Evolutionary conservation across 768 basidiomycete species (phyloP).

Genomic region (Kwoniella newhampshirensis): DNA sequence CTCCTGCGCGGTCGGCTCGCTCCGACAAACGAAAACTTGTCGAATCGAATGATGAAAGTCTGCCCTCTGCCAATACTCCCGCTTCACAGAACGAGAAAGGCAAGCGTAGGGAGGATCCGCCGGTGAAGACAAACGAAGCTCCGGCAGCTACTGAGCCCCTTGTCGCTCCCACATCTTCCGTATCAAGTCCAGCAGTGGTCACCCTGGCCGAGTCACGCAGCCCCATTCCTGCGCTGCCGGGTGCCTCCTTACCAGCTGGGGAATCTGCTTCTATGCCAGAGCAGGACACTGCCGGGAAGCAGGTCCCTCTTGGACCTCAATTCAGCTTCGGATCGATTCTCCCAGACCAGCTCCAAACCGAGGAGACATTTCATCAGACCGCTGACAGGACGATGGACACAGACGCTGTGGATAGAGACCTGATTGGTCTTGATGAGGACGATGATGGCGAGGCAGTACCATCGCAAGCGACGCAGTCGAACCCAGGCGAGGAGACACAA

Average conservation of each 20-base stretch:
- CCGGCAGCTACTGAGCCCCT: not conserved
- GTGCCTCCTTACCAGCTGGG: too few species aligned
- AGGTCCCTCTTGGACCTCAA: not conserved
- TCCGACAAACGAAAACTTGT: slow-evolving; percentile 7
- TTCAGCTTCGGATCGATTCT: not conserved
- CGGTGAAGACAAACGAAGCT: not conserved
- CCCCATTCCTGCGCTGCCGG: too few species aligned
- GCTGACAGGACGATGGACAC: not conserved
- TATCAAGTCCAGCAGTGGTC: not conserved
- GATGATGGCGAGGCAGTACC: not conserved
- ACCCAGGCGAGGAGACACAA: slow-evolving; percentile 5
- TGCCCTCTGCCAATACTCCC: not conserved
- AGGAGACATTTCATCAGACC: not conserved
- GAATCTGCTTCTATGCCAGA: not conserved
- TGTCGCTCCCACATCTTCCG: not conserved
- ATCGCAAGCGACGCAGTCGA: not conserved
- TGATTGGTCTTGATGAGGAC: not conserved
- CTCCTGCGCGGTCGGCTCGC: not conserved
- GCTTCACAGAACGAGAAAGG: not conserved
- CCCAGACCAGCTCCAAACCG: not conserved
- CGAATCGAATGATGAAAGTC: slow-evolving; percentile 8
- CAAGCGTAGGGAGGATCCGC: not conserved
- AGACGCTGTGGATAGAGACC: not conserved
- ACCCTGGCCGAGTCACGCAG: not conserved
- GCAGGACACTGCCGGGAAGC: not conserved